Conservation (phyloP, 2,329 filamentous ascomycete genomes). For the Apiospora aurea region DNA sequence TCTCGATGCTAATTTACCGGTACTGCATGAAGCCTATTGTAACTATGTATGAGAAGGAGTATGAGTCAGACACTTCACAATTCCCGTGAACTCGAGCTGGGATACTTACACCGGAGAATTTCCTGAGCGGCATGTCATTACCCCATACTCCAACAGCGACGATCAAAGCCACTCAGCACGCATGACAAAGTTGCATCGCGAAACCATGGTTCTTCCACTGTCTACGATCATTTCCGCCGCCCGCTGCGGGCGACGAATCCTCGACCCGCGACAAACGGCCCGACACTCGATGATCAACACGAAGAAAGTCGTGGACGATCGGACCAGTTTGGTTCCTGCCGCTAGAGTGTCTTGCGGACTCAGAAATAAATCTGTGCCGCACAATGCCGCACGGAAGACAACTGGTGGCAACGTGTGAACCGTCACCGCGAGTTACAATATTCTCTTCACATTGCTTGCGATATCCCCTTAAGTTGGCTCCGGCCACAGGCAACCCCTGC, state of each 20-base stretch:
- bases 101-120: background rate
- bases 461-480: background rate
- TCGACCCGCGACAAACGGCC: constrained; percentile 15
- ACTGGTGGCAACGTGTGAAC: background rate
- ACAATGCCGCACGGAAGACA: background rate
- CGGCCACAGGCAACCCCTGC: background rate
- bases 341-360: background rate
- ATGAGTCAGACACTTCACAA: background rate
- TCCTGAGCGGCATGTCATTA: constrained; percentile 3
- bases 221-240: background rate
- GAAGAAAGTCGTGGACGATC: background rate
- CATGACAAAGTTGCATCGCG: background rate
- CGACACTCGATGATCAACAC: constrained; percentile 15
- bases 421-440: background rate
- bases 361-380: background rate
- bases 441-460: background rate
- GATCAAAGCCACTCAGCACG: constrained; percentile 5
- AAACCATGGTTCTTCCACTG: constrained; percentile 7
- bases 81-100: background rate
- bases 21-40: background rate
- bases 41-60: background rate
- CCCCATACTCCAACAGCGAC: background rate
- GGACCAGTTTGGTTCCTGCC: background rate
- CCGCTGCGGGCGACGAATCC: background rate
- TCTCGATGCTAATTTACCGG: constrained; percentile 16